phyloP scores from a whole-genome alignment of 345 rosid species.

The Boechera divaricarpa region DNA sequence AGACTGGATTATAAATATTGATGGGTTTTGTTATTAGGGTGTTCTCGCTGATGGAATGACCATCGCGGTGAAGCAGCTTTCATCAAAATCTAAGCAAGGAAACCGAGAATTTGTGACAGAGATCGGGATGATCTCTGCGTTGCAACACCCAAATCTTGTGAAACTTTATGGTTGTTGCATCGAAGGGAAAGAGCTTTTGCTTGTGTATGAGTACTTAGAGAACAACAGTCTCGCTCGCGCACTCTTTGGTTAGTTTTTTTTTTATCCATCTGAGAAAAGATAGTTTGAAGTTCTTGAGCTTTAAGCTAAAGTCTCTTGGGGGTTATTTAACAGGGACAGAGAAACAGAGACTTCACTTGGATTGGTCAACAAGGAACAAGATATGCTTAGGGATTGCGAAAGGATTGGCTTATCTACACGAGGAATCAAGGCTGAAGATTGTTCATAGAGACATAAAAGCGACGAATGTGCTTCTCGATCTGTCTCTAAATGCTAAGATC shows the following conservation, averaged over 20 bases:
- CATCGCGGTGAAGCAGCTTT: conserved; percentile 70
- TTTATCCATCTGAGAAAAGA: neutral
- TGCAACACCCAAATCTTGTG: conserved; percentile 71
- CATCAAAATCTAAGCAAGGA: conserved; percentile 75
- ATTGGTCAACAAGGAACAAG: conserved; percentile 67
- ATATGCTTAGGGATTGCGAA: conserved; percentile 73
- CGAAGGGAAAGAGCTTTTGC: conserved; percentile 62
- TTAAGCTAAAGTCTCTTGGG: neutral
- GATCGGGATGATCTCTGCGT: conserved; percentile 62
- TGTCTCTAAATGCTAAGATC: conserved; percentile 58
- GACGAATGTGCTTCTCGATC: conserved; percentile 69
- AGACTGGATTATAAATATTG: conserved; percentile 15
- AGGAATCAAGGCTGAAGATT: conserved; percentile 69
- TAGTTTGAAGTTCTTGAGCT: neutral
- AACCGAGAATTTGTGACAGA: conserved; percentile 70
- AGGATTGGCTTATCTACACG: conserved; percentile 72
- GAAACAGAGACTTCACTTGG: conserved; percentile 52
- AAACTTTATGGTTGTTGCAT: conserved; percentile 71
- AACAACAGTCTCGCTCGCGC: conserved; percentile 71
- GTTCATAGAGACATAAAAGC: conserved; percentile 83
- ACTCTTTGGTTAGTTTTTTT: conserved; percentile 56
- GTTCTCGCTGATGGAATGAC: conserved; percentile 55
- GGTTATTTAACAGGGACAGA: conserved; percentile 47
- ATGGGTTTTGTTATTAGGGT: conserved; percentile 54
- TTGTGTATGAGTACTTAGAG: conserved; percentile 76